These are phyloP conservation scores for Tetrahymena elliotti DNA, from an alignment of 73 alveolate genomes.

Conservation along the genomic window DNA sequence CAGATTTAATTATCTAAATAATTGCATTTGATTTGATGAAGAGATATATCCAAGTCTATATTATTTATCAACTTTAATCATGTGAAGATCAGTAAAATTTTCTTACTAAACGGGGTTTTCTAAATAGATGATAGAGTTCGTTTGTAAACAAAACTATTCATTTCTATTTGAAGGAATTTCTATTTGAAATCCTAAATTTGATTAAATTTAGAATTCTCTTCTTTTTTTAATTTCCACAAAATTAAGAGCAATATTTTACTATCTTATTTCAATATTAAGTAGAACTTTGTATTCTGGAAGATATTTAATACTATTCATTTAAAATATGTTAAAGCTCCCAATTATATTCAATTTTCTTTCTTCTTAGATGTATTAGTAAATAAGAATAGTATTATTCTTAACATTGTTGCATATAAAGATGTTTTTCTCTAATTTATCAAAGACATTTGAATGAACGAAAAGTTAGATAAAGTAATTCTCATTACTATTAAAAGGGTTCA, in stretches of 20 bases:
- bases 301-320: background rate
- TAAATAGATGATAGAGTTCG: background rate
- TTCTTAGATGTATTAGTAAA: background rate
- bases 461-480: background rate
- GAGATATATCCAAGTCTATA: background rate
- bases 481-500: background rate
- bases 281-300: background rate
- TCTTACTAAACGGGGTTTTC: background rate
- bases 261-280: background rate
- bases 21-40: too few relatives aligned
- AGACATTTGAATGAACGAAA: background rate
- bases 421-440: background rate
- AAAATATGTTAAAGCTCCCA: background rate
- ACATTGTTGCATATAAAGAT: background rate
- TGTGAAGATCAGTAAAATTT: background rate
- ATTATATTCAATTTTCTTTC: background rate
- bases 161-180: too few relatives aligned
- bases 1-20: too few relatives aligned
- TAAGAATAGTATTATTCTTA: background rate
- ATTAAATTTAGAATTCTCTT: background rate
- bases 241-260: background rate
- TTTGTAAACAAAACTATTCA: background rate
- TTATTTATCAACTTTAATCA: too few relatives aligned
- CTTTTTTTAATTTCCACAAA: background rate
- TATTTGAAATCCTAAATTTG: background rate